Base-by-base conservation (phyloP, 768 basidiomycete species). In the Suillus placidus region DNA sequence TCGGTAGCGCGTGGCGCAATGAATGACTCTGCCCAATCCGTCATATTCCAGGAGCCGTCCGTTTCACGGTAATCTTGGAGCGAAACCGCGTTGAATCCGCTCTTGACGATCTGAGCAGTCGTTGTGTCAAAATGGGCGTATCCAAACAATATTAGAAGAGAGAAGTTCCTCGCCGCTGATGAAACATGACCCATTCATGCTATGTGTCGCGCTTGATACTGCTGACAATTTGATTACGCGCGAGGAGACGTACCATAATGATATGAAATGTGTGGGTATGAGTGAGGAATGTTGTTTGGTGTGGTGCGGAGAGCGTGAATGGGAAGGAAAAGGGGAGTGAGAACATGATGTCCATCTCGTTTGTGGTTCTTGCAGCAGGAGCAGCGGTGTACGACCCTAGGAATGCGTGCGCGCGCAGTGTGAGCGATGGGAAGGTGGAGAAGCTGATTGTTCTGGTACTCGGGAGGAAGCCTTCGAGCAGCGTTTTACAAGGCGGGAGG, bases 171-270 rank as follows among this genome's bases (percentile, higher is more conserved):
- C 95, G 0, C 83, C 88, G 0, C 82, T 96, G 49, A 97, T 97
- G 92, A 92, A 89, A 80, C 78, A 82, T 62, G 97, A 99, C 74
- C 97, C 97, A 0, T 94, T 96, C 82, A 98, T 95, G 0, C 85
- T 99, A 45, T 88, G 91, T 63, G 84, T 97, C 32, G 93, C 94
- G 0, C 80, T 96, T 23, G 85, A 85, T 77, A 85, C 87, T 54
- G 72, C 80, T 3, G 77, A 78, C 34, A 72, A 68, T 7, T 18
- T 7, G 7, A 8, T 18, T 37, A 96, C 96, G 0, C 74, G 73
- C 2, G 97, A 97, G 45, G 92, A 96, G 72, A 83, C 99, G 45
- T 99, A 99, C 78, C 85, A 96, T 64, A 97, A 99, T 74, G 97
- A 98, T 70, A 96, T 18, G 90, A 90, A 60, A 86, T 89, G 0